Evolutionary conservation across 805 yeast genomes (phyloP), one percentile per base, ranked within the genome.

Genomic region (Candida maltosa): DNA sequence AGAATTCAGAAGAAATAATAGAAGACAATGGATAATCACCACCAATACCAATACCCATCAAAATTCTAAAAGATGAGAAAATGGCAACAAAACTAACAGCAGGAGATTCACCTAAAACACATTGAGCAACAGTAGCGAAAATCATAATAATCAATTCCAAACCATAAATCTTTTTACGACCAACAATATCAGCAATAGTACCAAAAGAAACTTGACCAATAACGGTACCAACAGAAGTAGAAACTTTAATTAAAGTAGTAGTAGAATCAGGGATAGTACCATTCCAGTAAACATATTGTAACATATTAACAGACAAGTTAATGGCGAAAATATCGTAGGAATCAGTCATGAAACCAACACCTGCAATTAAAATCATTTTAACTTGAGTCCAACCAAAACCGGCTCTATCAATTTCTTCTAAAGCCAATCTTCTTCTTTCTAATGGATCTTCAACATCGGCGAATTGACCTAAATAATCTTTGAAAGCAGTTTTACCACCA

Each of bases 21-120:
- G 95, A 86, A 12, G 95, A 86, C 53, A 88, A 73, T 48, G 96
- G 96, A 62, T 87, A 87, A 69, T 87, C 96, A 75, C 96, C 96
- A 70, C 96, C 96, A 51, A 87, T 88, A 78, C 96, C 96, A 51
- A 88, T 82, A 73, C 96, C 96, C 87, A 81, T 83, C 44, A 87
- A 55, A 47, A 87, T 80, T 78, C 96, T 83, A 68, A 79, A 81
- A 54, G 83, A 80, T 8, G 81, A 65, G 44, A 88, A 70, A 34
- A 86, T 71, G 29, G 93, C 95, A 38, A 78, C 76, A 52, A 87
- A 83, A 54, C 70, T 73, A 41, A 87, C 65, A 46, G 82, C 93
- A 17, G 85, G 75, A 17, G 95, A 76, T 7, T 60, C 52, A 52
- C 95, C 96, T 30, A 82, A 46, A 41, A 74, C 62, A 69, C 91